Percentiles rank a stretch among this genome's conserved stretches.
phyloP scores from a whole-genome alignment of 495 filamentous ascomycete species.

The Penicillium roqueforti region DNA sequence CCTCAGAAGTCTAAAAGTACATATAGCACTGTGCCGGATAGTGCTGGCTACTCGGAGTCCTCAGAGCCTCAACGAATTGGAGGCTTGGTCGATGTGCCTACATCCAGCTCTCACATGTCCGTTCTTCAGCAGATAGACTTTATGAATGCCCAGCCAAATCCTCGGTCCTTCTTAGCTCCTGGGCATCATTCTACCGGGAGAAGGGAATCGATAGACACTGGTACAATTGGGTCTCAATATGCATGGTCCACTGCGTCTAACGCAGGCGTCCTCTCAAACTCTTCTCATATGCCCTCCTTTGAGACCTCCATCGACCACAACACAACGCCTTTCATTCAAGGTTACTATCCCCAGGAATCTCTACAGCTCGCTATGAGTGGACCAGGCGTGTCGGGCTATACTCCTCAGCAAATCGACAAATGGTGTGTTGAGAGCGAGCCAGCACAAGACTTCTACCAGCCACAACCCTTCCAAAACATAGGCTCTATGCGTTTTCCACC shows the following conservation, averaged over 20 bases:
- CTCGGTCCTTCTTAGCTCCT: conserved; percentile 14
- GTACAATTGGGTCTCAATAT: conserved; percentile 20
- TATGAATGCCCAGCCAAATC: conserved; percentile 6
- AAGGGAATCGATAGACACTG: conserved; percentile 16
- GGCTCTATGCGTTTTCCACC: conserved; percentile 11
- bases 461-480: conserved; percentile 9
- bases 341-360: conserved; percentile 14
- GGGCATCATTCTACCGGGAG: conserved; percentile 15
- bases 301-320: conserved; percentile 4
- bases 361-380: not conserved
- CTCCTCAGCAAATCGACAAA: conserved; percentile 20
- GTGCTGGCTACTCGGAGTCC: not conserved
- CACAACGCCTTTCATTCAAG: conserved; percentile 20
- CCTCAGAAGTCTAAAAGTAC: not conserved
- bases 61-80: conserved; percentile 5
- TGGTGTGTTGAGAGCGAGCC: conserved; percentile 23
- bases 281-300: conserved; percentile 5
- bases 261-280: conserved; percentile 11
- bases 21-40: conserved; percentile 5
- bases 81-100: conserved; percentile 17
- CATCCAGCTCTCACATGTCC: conserved; percentile 10
- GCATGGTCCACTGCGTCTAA: conserved; percentile 24
- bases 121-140: conserved; percentile 12
- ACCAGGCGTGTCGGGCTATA: conserved; percentile 12
- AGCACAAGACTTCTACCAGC: conserved; percentile 8